These are phyloP conservation scores for Platanus orientalis DNA, from an alignment of 164 flowering plant genomes.

Conservation along the genomic window DNA sequence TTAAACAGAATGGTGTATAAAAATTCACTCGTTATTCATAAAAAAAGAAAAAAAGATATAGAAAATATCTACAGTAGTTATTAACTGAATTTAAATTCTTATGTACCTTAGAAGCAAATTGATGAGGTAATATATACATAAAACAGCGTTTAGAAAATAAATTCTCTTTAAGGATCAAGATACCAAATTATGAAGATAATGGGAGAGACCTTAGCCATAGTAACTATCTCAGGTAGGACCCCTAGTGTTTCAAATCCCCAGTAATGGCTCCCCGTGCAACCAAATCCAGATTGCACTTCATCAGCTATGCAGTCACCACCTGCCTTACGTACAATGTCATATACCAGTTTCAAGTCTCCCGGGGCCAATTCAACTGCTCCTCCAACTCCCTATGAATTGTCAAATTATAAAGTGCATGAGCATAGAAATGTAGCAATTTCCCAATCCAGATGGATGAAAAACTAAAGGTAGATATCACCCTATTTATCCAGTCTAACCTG, in stretches of 20 bases:
- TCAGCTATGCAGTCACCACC: conserved; percentile 99
- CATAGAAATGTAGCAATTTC: neutral
- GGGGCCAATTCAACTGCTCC: conserved; percentile 99
- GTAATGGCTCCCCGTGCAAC: conserved; percentile 94
- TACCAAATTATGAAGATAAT: conserved; percentile 3
- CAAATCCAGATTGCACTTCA: conserved; percentile 99
- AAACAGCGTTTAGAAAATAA: too few relatives aligned
- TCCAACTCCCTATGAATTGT: conserved; percentile 73
- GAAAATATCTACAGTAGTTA: neutral
- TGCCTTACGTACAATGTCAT: conserved; percentile 85
- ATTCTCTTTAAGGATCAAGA: neutral
- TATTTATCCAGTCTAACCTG: conserved; percentile 48
- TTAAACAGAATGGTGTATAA: conserved; percentile 5
- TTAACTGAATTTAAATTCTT: neutral
- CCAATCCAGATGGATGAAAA: neutral
- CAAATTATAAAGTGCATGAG: conserved; percentile 4
- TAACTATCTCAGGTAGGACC: conserved; percentile 92
- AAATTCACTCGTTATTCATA: neutral
- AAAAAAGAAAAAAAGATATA: neutral
- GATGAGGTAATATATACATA: too few relatives aligned
- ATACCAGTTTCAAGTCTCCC: conserved; percentile 82
- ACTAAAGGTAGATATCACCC: neutral
- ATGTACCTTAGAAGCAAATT: neutral
- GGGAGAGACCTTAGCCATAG: conserved; percentile 92
- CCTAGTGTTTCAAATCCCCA: conserved; percentile 98